Evolutionary conservation across 2,329 filamentous ascomycete genomes (phyloP), one percentile per base, ranked within the genome.

Genomic region (Cercospora janseana): DNA sequence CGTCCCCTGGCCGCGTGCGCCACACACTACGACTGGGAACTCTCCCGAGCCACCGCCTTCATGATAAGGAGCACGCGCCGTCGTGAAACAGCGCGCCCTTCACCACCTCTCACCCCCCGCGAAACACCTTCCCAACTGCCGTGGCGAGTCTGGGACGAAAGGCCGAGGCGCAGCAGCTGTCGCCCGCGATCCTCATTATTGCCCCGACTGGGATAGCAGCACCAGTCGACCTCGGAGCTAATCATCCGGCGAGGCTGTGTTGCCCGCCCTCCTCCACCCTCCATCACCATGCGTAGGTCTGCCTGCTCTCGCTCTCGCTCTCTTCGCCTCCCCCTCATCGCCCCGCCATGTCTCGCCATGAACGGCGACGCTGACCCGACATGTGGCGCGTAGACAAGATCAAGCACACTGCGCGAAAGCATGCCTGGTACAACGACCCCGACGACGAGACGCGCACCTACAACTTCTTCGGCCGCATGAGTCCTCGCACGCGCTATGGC

Each of bases 381-480:
- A 47, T 48, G 35, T 49, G 40, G 21, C 32, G 37, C 12, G 12
- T 52, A 60, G 60, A 62, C 49, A 56, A 56, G 26, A 65, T 66
- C 56, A 65, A 64, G 47, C 52, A 55, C 9, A 50, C 55, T n/a
- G 64, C 64, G 29, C 56, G 62, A 35, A 49, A 54, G 12, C 50
- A 57, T 15, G 64, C 63, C 21, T 66, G 63, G 63, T 66, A 63
- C 49, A 41, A 54, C 46, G 56, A 60, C 43, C 45, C 43, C 18
- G 18, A 55, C 31, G 41, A 59, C 35, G 40, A 54, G 16, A 52
- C 49, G 9, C 42, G 54, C 26, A 58, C 58, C 4, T 65, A 60
- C 51, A 67, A 66, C 41, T 46, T 55, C 20, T 65, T 65, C 35
- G 56, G 59, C 2, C 58, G 65, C 18, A 40, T 52, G 15, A 58